Evolutionary conservation across 2,329 filamentous ascomycete genomes (phyloP), one percentile per base, ranked within the genome.

Genomic region (Arthroderma sp.): DNA sequence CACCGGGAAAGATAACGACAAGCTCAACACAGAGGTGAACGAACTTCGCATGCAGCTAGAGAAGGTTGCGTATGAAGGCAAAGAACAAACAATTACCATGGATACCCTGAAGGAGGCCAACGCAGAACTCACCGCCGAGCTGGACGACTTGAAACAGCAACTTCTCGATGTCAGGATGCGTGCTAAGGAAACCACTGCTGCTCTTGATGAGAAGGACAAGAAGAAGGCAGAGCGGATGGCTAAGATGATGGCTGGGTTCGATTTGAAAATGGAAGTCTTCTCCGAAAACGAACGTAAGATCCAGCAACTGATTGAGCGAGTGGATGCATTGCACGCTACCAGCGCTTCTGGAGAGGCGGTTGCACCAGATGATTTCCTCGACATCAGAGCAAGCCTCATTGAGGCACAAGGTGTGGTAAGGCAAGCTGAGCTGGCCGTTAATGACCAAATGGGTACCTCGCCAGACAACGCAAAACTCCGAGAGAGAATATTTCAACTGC

Each of bases 171-270:
- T 91, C 39, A 89, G 89, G 70, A 95, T 96, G 84, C 91, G 80
- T 54, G 87, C 89, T 46, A 94, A 91, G 69, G 91, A 96, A 67
- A 89, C 84, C 1, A 87, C 78, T 38, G 87, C 87, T 6, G 82
- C 86, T 10, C 70, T 93, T 15, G 89, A 96, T 55, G 91, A 96
- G 67, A 98, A 98, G 73, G 93, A 96, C 67, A 89, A 87, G 73
- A 88, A 87, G 70, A 98, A 98, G 74, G 86, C 88, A 1, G 91
- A 98, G 69, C 91, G 93, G 67, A 98, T 98, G 91, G 91, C 91
- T 37, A 85, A 95, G 74, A 98, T 98, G 91, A 95, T 98, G 89
- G 91, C 91, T 47, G 87, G 89, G 3, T 96, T 98, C 57, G 89
- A 98, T 58, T 77, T 98, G 31, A 89, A 87, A 38, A 82, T 83